Base-by-base conservation (phyloP, 345 rosid species). In the Lepidium didymum region DNA sequence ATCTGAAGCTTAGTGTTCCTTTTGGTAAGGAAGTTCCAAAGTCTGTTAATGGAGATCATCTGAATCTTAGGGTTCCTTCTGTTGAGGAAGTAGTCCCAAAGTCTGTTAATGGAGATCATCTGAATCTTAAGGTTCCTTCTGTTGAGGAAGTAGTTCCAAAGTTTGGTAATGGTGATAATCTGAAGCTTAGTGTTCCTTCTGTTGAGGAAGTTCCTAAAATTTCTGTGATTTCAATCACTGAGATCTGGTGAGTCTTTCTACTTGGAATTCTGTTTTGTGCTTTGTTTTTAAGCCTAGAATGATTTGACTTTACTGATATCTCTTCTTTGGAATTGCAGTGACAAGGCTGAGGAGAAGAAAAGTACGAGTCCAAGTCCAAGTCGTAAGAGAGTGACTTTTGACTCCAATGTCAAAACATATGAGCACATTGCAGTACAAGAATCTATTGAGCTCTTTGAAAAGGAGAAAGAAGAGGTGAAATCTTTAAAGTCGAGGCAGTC, bases 371-470 rank as follows among this genome's bases (percentile, higher is more conserved):
- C 73, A 40, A 70, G 70, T 49, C 65, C 71, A 70, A 18, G 78
- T 62, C 69, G 83, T 6, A 91, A 86, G 83, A 91, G 82, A 81
- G 99, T 91, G 8, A 87, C 95, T 4, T 94, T 94, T 44, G 85
- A 91, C 68, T 64, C 86, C 15, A 82, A 84, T 67, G 83, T 94
- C 62, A 75, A 49, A 62, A 82, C 95, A 14, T 89, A 86, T 60
- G 99, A 91, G 54, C 88, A 69, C 60, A 75, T 82, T 71, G 70
- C 41, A 5, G 63, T 77, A 0, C 75, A 80, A 14, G 89, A 86
- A 69, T 78, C 78, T 10, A 10, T 67, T 3, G 85, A 79, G 50
- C 44, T 61, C 47, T 45, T 75, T 7, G 40, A 56, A 31, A 84
- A 79, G 64, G 56, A 73, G 12, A 78, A 56, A 70, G 81, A 80